phyloP scores from a whole-genome alignment of 2,329 filamentous ascomycete species.

The Xylaria sp. region DNA sequence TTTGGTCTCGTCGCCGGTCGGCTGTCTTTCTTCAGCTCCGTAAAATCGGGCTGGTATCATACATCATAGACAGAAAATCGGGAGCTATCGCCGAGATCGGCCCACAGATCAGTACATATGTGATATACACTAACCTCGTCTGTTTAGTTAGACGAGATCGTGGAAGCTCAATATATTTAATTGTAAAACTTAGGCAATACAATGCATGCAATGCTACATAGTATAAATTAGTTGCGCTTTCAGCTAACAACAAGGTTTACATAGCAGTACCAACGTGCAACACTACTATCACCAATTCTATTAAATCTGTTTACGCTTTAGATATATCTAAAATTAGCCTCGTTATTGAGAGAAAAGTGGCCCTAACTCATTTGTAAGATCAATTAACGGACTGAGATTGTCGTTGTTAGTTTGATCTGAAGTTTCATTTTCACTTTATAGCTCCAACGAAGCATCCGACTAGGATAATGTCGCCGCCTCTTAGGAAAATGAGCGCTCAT shows the following conservation, averaged over 20 bases:
- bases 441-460: not conserved
- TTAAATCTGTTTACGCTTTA: not conserved
- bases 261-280: not conserved
- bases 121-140: too few species aligned
- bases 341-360: not conserved
- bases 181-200: not conserved
- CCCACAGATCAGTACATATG: not conserved
- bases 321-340: not conserved
- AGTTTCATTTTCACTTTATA: not conserved
- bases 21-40: not conserved
- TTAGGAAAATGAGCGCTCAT: not conserved
- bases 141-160: too few species aligned
- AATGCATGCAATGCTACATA: too few species aligned
- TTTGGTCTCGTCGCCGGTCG: not conserved
- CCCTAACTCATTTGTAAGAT: not conserved
- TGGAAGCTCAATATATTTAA: too few species aligned
- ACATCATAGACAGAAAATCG: not conserved
- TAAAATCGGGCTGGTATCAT: not conserved
- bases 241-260: not conserved
- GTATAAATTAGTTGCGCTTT: not conserved
- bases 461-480: not conserved
- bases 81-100: slow-evolving; percentile 6
- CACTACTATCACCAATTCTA: not conserved
- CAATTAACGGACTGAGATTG: not conserved
- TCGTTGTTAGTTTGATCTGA: not conserved